These are phyloP conservation scores for Cytospora leucostoma DNA, from an alignment of 2,329 filamentous ascomycete genomes.

Conservation along the genomic window DNA sequence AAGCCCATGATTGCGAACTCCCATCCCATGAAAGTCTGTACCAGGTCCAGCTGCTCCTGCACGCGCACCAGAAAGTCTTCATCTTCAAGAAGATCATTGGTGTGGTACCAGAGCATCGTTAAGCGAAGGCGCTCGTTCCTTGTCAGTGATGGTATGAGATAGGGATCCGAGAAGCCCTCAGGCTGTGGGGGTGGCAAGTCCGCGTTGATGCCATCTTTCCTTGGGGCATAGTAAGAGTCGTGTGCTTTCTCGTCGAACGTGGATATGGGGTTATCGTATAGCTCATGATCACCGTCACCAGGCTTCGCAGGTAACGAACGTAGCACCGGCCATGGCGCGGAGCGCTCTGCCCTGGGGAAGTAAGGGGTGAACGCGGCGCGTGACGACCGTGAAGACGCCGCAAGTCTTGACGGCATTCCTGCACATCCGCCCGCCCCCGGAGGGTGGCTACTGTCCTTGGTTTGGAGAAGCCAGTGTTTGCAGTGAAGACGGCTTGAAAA, in stretches of 20 bases:
- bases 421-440: not conserved
- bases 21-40: constrained; percentile 45
- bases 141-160: constrained; percentile 28
- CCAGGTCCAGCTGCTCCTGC: constrained; percentile 45
- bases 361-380: not conserved
- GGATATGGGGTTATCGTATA: not conserved
- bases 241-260: constrained; percentile 1
- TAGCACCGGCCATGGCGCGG: not conserved
- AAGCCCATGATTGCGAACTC: constrained; percentile 49
- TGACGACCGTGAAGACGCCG: not conserved
- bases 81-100: constrained; percentile 42
- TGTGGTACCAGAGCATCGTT: constrained; percentile 48
- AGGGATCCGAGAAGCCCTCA: constrained; percentile 7
- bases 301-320: not conserved
- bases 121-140: constrained; percentile 36
- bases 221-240: not conserved
- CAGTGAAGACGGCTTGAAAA: not conserved
- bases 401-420: not conserved
- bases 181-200: not conserved
- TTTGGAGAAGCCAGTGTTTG: not conserved
- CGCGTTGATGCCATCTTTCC: not conserved
- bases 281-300: not conserved
- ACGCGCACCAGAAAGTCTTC: constrained; percentile 43
- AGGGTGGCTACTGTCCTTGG: not conserved
- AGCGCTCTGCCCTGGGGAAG: not conserved